phyloP scores from a whole-genome alignment of 1,284 basidiomycete genomes.

The Rhodotorula sp. region DNA sequence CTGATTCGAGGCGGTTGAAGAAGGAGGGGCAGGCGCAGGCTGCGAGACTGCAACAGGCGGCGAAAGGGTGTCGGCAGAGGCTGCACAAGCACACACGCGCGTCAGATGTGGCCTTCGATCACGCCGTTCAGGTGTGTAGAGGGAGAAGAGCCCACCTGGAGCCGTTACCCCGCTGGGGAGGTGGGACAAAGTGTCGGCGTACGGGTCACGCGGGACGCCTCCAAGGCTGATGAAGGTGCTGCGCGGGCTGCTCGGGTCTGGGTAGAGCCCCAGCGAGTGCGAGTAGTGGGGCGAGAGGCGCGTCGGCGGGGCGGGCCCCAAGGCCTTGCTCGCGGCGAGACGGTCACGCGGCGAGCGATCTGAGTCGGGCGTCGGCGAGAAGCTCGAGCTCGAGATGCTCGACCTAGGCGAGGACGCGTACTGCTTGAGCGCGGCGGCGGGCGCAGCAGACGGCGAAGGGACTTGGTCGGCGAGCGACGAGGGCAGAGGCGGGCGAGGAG shows the following conservation, averaged over 20 bases:
- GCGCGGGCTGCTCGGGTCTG: conserved; percentile 39
- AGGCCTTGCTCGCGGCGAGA: background rate
- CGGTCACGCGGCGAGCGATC: conserved; percentile 13
- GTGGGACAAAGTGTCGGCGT: background rate
- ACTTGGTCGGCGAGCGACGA: conserved; percentile 49
- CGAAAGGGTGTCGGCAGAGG: background rate
- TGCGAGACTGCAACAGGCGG: background rate
- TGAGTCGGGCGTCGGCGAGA: conserved; percentile 16
- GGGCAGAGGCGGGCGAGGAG: background rate
- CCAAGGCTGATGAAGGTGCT: background rate
- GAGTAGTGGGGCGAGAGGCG: conserved; percentile 1
- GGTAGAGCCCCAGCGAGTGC: conserved; percentile 52
- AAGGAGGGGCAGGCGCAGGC: background rate
- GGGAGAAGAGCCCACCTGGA: conserved; percentile 5
- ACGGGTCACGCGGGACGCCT: background rate
- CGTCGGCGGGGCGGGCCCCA: background rate
- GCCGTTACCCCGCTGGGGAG: conserved; percentile 7
- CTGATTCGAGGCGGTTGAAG: conserved; percentile 25
- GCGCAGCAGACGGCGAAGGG: conserved; percentile 48
- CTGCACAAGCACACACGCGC: background rate
- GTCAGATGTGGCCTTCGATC: background rate
- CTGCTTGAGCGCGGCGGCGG: conserved; percentile 61
- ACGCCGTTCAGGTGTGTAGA: background rate
- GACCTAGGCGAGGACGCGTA: conserved; percentile 66
- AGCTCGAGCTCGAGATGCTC: conserved; percentile 57